Evolutionary conservation across 139 green algal genomes (phyloP).

Genomic region (Chlorella sp.): DNA sequence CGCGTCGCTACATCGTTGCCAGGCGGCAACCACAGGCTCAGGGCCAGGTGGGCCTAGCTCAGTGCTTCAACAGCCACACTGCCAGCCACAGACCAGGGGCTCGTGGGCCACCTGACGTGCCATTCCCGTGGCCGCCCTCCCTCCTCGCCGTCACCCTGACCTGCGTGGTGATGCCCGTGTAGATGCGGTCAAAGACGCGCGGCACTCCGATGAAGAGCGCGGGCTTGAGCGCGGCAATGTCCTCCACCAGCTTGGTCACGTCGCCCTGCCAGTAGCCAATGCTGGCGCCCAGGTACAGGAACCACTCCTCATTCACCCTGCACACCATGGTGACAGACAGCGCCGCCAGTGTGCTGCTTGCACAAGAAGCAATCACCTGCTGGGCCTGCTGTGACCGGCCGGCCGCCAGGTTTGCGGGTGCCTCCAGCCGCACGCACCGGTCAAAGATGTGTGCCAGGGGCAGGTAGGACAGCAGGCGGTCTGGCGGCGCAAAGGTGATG

Average conservation of each 20-base stretch:
- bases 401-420: too few species aligned
- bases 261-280: conserved; percentile 87
- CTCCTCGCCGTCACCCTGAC: conserved; percentile 19
- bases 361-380: too few species aligned
- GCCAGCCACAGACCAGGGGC: too few species aligned
- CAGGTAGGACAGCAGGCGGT: conserved; percentile 71
- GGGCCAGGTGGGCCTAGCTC: too few species aligned
- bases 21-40: too few species aligned
- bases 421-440: too few species aligned
- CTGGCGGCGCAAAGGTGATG: conserved; percentile 23
- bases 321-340: neutral
- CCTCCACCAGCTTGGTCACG: conserved; percentile 73
- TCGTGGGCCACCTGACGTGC: too few species aligned
- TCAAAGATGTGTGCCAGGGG: conserved; percentile 92
- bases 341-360: neutral
- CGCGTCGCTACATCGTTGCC: too few species aligned
- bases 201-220: conserved; percentile 92
- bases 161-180: conserved; percentile 60
- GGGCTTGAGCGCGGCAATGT: conserved; percentile 78
- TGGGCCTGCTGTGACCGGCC: too few species aligned
- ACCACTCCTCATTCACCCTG: conserved; percentile 57
- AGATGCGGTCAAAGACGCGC: conserved; percentile 95
- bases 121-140: too few species aligned
- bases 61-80: too few species aligned
- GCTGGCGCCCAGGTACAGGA: conserved; percentile 59